Percentiles rank a stretch among this genome's conserved stretches.
phyloP scores from a whole-genome alignment of 2,329 filamentous ascomycete genomes.

The Fusarium penzigii region DNA sequence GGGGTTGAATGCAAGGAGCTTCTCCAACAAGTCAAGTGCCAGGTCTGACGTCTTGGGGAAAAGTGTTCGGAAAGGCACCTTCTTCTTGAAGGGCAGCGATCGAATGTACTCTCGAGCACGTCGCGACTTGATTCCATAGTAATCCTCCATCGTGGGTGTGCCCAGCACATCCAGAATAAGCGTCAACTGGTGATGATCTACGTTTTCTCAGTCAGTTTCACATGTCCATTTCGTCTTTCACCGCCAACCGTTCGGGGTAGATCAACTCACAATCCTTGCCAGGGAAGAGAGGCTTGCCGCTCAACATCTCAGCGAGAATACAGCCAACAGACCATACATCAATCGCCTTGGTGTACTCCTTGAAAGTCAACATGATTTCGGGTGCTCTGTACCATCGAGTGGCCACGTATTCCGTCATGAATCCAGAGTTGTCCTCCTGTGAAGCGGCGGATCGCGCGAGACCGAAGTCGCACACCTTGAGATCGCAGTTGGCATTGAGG shows the following conservation, averaged over 20 bases:
- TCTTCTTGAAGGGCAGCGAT: conserved; percentile 98
- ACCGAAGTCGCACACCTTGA: conserved; percentile 99
- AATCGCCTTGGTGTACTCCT: conserved; percentile 99
- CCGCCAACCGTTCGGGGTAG: too few species aligned
- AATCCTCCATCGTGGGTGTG: conserved; percentile 99
- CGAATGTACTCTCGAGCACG: conserved; percentile 97
- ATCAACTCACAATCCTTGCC: conserved; percentile 87
- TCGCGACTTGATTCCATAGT: conserved; percentile 99
- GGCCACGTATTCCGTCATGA: conserved; percentile 99
- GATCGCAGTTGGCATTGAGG: conserved; percentile 96
- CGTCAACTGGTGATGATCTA: conserved; percentile 96
- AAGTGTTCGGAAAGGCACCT: conserved; percentile 94
- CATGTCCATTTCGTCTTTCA: not conserved
- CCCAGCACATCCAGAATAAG: conserved; percentile 96
- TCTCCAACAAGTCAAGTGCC: conserved; percentile 91
- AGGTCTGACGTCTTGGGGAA: conserved; percentile 99
- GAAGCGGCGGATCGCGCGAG: conserved; percentile 93
- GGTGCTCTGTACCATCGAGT: conserved; percentile 98
- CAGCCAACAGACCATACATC: conserved; percentile 99
- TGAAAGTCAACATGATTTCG: conserved; percentile 99
- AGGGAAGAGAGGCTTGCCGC: conserved; percentile 95
- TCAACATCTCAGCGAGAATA: conserved; percentile 97
- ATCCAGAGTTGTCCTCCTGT: conserved; percentile 98
- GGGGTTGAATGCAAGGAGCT: conserved; percentile 95
- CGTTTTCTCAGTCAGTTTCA: conserved; percentile 6